Conservation (phyloP, 2,329 filamentous ascomycete genomes). For the Orbilia quercus region DNA sequence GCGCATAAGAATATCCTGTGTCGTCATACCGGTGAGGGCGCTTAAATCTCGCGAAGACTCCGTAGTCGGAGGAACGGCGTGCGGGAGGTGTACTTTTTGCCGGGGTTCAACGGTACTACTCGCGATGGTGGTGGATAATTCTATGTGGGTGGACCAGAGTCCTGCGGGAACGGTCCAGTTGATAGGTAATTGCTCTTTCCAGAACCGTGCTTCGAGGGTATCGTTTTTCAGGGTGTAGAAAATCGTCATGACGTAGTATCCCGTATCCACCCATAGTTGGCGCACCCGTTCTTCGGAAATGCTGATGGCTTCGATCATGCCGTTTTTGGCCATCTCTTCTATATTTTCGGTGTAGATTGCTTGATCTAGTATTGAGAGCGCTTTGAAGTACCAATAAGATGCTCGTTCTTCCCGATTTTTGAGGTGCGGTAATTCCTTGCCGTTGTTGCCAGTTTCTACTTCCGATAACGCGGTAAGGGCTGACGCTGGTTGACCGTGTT, state of each 20-base stretch:
- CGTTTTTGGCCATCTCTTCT: conserved; percentile 26
- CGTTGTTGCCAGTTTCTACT: background rate
- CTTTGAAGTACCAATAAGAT: conserved; percentile 29
- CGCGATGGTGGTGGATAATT: background rate
- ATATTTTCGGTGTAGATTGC: background rate
- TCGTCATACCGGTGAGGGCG: background rate
- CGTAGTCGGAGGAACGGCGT: background rate
- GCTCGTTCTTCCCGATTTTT: conserved; percentile 12
- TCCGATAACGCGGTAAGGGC: background rate
- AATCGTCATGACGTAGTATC: conserved; percentile 25
- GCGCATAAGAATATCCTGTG: conserved; percentile 18
- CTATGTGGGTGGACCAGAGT: conserved; percentile 7
- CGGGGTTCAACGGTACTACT: background rate
- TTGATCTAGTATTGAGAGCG: conserved; percentile 20
- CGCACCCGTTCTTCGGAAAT: background rate
- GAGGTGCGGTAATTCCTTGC: conserved; percentile 13
- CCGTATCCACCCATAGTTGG: conserved; percentile 27
- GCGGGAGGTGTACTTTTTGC: background rate
- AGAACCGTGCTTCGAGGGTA: conserved; percentile 27
- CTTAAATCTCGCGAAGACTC: conserved; percentile 8
- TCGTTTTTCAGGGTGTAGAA: conserved; percentile 20
- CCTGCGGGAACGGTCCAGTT: conserved; percentile 9
- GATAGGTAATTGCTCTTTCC: conserved; percentile 21
- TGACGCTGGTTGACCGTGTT: background rate
- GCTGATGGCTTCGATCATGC: conserved; percentile 29